These are phyloP conservation scores for Myriosclerotinia duriaeana DNA, from an alignment of 2,329 filamentous ascomycete genomes.

Conservation along the genomic window DNA sequence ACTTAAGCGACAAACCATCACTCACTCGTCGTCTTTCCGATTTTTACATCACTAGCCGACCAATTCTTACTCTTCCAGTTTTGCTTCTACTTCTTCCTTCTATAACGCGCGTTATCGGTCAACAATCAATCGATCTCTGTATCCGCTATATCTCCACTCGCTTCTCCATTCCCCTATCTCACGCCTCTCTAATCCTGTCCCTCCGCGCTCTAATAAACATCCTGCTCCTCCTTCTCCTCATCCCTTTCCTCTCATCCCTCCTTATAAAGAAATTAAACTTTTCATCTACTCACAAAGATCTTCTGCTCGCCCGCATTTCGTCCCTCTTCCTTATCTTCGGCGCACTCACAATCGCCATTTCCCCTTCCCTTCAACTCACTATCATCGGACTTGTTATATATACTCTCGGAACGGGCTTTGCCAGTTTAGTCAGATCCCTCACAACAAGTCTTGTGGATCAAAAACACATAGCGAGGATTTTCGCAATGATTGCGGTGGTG, in stretches of 20 bases:
- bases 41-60: constrained; percentile 27
- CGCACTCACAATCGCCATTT: constrained; percentile 30
- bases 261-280: constrained; percentile 28
- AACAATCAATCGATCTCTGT: constrained; percentile 29
- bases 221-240: constrained; percentile 31
- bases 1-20: constrained; percentile 20
- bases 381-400: constrained; percentile 33
- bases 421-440: constrained; percentile 29
- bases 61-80: constrained; percentile 34
- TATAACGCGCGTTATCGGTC: constrained; percentile 27
- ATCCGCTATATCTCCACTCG: constrained; percentile 38
- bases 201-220: constrained; percentile 36
- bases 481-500: constrained; percentile 34
- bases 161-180: constrained; percentile 33
- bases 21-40: constrained; percentile 24
- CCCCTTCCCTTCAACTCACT: constrained; percentile 31
- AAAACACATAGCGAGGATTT: constrained; percentile 35
- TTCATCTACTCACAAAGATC: constrained; percentile 33
- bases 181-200: constrained; percentile 36
- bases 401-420: constrained; percentile 36
- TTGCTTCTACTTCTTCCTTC: constrained; percentile 39
- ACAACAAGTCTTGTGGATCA: constrained; percentile 35
- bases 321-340: constrained; percentile 30
- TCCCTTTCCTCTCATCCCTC: constrained; percentile 33
- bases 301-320: constrained; percentile 33